Percentiles rank a stretch among this genome's conserved stretches.
These are phyloP conservation scores for Zoysia japonica DNA, from an alignment of 176 grass and related monocot genomes.

Conservation along the genomic window DNA sequence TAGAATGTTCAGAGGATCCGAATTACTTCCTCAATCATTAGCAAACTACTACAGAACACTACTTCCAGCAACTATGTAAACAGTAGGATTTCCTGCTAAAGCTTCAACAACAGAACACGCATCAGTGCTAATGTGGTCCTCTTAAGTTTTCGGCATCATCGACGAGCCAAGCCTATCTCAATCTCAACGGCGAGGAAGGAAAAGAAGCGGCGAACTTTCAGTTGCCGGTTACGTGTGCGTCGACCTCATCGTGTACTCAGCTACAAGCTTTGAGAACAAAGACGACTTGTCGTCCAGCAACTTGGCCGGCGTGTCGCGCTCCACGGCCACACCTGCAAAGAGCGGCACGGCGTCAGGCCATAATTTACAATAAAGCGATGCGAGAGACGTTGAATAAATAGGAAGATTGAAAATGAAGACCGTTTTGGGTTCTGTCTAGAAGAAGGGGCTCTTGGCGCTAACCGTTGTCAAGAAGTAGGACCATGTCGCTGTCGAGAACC, in stretches of 20 bases:
- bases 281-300: constrained; percentile 68
- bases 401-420: constrained; percentile 30
- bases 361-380: background rate
- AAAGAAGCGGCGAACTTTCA: background rate
- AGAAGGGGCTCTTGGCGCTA: background rate
- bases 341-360: background rate
- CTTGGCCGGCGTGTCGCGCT: constrained; percentile 56
- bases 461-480: constrained; percentile 82
- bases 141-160: constrained; percentile 35
- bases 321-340: constrained; percentile 60
- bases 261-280: constrained; percentile 77
- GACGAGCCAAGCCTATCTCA: constrained; percentile 24
- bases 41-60: constrained; percentile 10
- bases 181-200: constrained; percentile 7
- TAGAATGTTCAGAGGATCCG: background rate
- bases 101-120: background rate
- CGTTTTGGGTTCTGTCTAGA: background rate
- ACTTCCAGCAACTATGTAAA: background rate
- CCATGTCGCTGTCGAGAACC: constrained; percentile 71
- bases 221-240: constrained; percentile 42
- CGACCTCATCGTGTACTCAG: constrained; percentile 65
- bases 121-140: background rate
- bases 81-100: background rate
- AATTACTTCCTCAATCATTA: background rate
- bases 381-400: background rate